A percentile compares a stretch with the other conserved stretches of the same genome.
These are phyloP conservation scores for Raffaelea deltoideospora DNA, from an alignment of 2,329 filamentous ascomycete species.

Conservation along the genomic window DNA sequence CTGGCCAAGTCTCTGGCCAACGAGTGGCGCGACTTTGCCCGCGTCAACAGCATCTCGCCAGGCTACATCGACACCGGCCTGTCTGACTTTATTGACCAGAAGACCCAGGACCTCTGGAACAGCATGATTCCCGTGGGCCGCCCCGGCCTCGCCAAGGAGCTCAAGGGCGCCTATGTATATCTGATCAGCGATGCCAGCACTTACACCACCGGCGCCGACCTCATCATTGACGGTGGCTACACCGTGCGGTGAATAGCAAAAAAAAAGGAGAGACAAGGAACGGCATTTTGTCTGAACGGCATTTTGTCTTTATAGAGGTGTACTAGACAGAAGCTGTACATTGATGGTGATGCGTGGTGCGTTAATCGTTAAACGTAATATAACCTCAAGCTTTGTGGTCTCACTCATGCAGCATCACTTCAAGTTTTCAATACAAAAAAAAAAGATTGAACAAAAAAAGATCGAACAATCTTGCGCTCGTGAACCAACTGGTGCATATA, in stretches of 20 bases:
- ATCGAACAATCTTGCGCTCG: background rate
- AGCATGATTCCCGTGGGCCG: conserved; percentile 73
- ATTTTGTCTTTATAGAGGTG: too few relatives aligned
- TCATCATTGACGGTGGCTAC: conserved; percentile 67
- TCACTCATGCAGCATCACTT: too few relatives aligned
- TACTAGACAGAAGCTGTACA: too few relatives aligned
- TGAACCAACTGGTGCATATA: too few relatives aligned
- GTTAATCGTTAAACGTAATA: too few relatives aligned
- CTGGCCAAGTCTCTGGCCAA: conserved; percentile 56
- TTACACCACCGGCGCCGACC: conserved; percentile 62
- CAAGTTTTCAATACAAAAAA: too few relatives aligned
- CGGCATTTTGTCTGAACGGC: too few relatives aligned
- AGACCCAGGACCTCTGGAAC: conserved; percentile 59
- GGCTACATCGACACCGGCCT: conserved; percentile 67
- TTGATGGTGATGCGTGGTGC: too few relatives aligned
- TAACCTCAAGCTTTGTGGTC: too few relatives aligned
- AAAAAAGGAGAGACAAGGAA: too few relatives aligned
- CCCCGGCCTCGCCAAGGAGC: conserved; percentile 56
- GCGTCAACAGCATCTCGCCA: conserved; percentile 57
- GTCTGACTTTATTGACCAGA: conserved; percentile 44
- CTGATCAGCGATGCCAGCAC: conserved; percentile 69
- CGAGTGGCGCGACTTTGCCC: conserved; percentile 63
- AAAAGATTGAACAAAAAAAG: background rate
- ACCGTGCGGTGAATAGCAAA: conserved; percentile 25
- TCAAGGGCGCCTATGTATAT: conserved; percentile 74